Evolutionary conservation across 441 rosid genomes (phyloP).

Genomic region (Brassica balearica): DNA sequence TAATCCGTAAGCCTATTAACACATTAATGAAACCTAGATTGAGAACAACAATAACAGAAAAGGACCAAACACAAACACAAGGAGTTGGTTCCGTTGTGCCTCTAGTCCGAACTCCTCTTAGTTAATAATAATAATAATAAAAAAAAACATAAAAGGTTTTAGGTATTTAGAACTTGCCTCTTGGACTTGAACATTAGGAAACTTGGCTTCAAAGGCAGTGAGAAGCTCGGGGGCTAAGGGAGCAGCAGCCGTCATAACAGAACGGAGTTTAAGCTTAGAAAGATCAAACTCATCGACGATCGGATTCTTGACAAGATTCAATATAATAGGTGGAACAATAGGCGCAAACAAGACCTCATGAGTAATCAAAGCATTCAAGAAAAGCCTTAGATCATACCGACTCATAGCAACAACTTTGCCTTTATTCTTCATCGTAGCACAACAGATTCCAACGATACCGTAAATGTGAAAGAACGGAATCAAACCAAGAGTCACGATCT

Average conservation of each 20-base stretch:
- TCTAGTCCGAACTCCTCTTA: no score
- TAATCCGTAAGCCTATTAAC: slow-evolving; percentile 80
- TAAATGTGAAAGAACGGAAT: slow-evolving; percentile 92
- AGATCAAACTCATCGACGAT: slow-evolving; percentile 87
- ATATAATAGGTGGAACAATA: slow-evolving; percentile 83
- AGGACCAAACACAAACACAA: no score
- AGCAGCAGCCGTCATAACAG: slow-evolving; percentile 91
- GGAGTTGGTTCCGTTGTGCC: no score
- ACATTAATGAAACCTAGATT: background rate
- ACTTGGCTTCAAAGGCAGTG: slow-evolving; percentile 71
- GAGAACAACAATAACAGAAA: background rate
- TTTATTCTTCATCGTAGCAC: slow-evolving; percentile 80
- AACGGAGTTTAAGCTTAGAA: slow-evolving; percentile 70
- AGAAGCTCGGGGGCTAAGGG: slow-evolving; percentile 88
- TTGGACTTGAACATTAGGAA: slow-evolving; percentile 85
- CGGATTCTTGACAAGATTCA: slow-evolving; percentile 81
- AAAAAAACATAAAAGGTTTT: background rate
- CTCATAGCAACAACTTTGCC: slow-evolving; percentile 90
- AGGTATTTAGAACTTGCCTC: slow-evolving; percentile 52
- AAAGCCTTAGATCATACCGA: slow-evolving; percentile 73
- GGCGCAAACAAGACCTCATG: slow-evolving; percentile 91
- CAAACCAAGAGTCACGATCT: slow-evolving; percentile 50
- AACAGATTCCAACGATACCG: slow-evolving; percentile 84
- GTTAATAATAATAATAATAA: background rate
- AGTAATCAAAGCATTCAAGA: slow-evolving; percentile 67